phyloP scores from a whole-genome alignment of 305 asterid species.

The Rubia tinctorum region DNA sequence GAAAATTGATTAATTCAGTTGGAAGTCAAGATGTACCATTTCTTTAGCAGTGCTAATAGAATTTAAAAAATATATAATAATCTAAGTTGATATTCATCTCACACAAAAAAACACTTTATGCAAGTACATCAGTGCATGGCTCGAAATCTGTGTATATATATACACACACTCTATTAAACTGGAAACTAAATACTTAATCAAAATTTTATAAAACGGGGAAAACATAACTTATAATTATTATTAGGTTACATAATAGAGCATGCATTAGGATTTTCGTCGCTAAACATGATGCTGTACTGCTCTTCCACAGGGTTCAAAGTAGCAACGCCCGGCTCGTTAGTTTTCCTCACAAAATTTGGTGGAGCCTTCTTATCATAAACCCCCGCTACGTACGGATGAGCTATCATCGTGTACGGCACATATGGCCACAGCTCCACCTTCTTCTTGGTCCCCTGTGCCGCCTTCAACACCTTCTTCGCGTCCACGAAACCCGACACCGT shows the following conservation, averaged over 20 bases:
- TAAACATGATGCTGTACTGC: slow-evolving; percentile 65
- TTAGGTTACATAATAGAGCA: slow-evolving; percentile 56
- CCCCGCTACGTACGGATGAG: slow-evolving; percentile 74
- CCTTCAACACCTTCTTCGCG: slow-evolving; percentile 61
- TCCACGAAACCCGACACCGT: slow-evolving; percentile 73
- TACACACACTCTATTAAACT: no score
- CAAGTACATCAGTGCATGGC: no score
- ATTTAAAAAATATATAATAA: no score
- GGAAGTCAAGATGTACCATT: no score
- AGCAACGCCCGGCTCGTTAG: slow-evolving; percentile 63
- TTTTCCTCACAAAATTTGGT: slow-evolving; percentile 55
- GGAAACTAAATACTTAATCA: no score
- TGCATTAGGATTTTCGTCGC: slow-evolving; percentile 72
- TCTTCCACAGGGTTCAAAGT: slow-evolving; percentile 67
- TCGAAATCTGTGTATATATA: no score
- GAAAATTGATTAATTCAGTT: no score
- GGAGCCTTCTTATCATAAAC: slow-evolving; percentile 91
- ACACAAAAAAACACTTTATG: no score
- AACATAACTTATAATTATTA: background rate
- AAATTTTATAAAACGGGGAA: background rate
- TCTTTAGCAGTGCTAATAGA: no score
- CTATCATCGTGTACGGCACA: slow-evolving; percentile 58
- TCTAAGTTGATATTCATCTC: no score
- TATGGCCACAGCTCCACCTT: slow-evolving; percentile 78
- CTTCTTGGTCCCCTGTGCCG: slow-evolving; percentile 59